phyloP scores from a whole-genome alignment of 176 grass and related monocot species.

The Aegilops tauschii region DNA sequence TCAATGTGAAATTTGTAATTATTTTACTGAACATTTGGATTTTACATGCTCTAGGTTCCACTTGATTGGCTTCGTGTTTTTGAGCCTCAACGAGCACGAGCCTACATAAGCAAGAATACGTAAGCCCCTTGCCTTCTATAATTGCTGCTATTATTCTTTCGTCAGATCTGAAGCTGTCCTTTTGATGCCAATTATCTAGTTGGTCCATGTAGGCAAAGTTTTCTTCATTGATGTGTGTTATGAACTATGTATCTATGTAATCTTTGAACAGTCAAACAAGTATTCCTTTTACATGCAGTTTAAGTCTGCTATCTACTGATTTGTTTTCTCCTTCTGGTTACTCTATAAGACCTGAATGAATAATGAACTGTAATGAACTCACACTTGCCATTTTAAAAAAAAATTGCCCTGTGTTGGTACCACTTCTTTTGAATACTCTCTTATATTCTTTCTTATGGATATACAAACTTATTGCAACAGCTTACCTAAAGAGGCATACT shows the following conservation, averaged over 20 bases:
- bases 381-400: background rate
- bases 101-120: constrained; percentile 45
- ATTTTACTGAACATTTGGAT: background rate
- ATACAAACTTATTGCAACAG: constrained; percentile 28
- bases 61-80: constrained; percentile 63
- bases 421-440: background rate
- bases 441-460: background rate
- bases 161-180: background rate
- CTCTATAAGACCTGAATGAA: background rate
- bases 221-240: background rate
- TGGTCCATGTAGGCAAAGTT: background rate
- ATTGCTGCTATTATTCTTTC: background rate
- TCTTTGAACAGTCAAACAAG: background rate
- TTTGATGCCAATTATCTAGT: background rate
- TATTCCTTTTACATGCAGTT: background rate
- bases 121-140: constrained; percentile 23
- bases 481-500: constrained; percentile 30
- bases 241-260: too few relatives aligned
- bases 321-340: background rate
- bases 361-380: background rate
- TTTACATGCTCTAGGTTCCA: constrained; percentile 49
- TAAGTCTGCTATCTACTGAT: background rate
- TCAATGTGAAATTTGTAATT: background rate
- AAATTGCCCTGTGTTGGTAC: background rate
- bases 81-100: constrained; percentile 16